Evolutionary conservation across 371 early-diverging fungal genomes (phyloP), one percentile per base, ranked within the genome.

Genomic region (Fennellomyces sp.): DNA sequence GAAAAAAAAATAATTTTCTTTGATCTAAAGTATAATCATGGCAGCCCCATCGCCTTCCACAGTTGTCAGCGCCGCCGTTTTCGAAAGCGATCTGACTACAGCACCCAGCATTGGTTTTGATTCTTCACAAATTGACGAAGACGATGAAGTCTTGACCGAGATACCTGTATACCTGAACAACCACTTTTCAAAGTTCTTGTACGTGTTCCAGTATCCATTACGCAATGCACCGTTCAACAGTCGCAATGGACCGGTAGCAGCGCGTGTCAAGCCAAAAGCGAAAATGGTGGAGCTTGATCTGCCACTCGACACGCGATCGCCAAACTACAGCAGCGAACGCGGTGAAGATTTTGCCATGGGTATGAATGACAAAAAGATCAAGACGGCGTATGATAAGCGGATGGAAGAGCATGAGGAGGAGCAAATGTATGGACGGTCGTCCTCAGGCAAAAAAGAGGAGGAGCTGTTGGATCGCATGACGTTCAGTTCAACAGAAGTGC

Each of bases 131-230:
- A 35, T 53, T n/a, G 76, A 75, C 13, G 75, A 73, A 12, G 89
- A 85, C 48, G 94, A 94, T 53, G 86, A 87, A 55, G 67, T 96
- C 11, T 68, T 94, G 23, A 83, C 85, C 5, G 92, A 92, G 70
- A 82, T 92, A 30, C 91, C 91, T 30, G 89, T 96, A 2, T 94
- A 80, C 64, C 69, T 94, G 47, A 82, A 89, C 0, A 83, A 82
- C 27, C 74, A 84, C 33, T 77, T 94, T 1, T 78, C 85, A 17
- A 79, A 88, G 56, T 73, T 85, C 65, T 78, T 96, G 13, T 88
- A 91, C 53, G 73, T 95, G 41, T 82, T 94, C 55, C 96, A 95
- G 72, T 94, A 91, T 63, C 97, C 96, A 15, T 83, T 92, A 58
- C 88, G 91, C 19, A 75, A 74, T 3, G 63, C 74, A 11, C 80